These are phyloP conservation scores for Taiozyma sp. DNA, from an alignment of 1,139 yeast genomes.

Conservation along the genomic window DNA sequence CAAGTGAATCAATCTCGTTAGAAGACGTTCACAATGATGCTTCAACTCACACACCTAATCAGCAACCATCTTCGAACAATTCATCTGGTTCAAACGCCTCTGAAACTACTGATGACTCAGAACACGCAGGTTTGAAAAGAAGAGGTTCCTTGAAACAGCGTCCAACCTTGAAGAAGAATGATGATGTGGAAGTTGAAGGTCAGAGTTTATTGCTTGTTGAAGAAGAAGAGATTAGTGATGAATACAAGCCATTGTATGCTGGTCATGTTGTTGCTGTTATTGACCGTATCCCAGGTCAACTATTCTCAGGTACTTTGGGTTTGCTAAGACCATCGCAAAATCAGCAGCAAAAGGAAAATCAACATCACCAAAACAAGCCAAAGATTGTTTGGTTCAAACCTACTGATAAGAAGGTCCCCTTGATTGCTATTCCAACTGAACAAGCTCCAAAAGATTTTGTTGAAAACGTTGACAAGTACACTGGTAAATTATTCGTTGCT, in stretches of 20 bases:
- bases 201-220: slow-evolving; percentile 87
- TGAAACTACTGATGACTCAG: slow-evolving; percentile 23
- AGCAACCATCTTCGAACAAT: slow-evolving; percentile 23
- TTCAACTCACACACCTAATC: slow-evolving; percentile 24
- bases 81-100: slow-evolving; percentile 24
- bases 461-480: slow-evolving; percentile 80
- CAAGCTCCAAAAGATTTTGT: slow-evolving; percentile 96
- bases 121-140: slow-evolving; percentile 48
- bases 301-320: slow-evolving; percentile 91
- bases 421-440: slow-evolving; percentile 97
- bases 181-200: slow-evolving; percentile 98
- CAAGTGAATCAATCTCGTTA: slow-evolving; percentile 14
- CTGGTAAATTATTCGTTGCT: slow-evolving; percentile 83
- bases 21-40: slow-evolving; percentile 32
- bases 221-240: slow-evolving; percentile 94
- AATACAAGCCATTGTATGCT: slow-evolving; percentile 88
- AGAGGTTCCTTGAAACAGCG: slow-evolving; percentile 91
- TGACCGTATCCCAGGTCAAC: slow-evolving; percentile 95
- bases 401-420: slow-evolving; percentile 93
- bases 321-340: slow-evolving; percentile 94
- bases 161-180: slow-evolving; percentile 97
- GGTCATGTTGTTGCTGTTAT: slow-evolving; percentile 98
- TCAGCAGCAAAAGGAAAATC: slow-evolving; percentile 52
- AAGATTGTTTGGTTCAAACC: slow-evolving; percentile 99
- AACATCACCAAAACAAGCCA: slow-evolving; percentile 40